phyloP scores from a whole-genome alignment of 2,329 filamentous ascomycete genomes.

The Knufia petricola region DNA sequence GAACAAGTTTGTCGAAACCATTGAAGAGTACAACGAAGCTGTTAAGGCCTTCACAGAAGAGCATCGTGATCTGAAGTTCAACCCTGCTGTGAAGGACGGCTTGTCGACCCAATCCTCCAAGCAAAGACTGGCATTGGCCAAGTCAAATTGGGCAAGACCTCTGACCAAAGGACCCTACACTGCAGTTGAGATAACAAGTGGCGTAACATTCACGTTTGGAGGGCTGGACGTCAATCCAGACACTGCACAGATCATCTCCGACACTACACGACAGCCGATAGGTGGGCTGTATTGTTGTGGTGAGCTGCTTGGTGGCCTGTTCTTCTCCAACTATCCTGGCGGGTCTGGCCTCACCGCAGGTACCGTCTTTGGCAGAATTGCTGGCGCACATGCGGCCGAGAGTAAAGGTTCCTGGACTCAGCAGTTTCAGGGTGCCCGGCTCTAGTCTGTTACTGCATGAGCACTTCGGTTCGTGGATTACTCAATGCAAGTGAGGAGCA shows the following conservation, averaged over 20 bases:
- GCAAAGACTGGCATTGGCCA: slow-evolving; percentile 40
- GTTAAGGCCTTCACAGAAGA: slow-evolving; percentile 40
- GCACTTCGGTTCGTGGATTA: too few relatives aligned
- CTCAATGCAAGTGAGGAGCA: too few relatives aligned
- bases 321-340: slow-evolving; percentile 54
- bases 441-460: too few relatives aligned
- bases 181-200: slow-evolving; percentile 55
- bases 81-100: slow-evolving; percentile 53
- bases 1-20: slow-evolving; percentile 41
- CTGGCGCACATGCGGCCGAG: slow-evolving; percentile 29
- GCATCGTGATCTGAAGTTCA: slow-evolving; percentile 40
- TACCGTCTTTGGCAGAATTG: slow-evolving; percentile 43
- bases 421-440: slow-evolving; percentile 2
- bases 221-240: slow-evolving; percentile 49
- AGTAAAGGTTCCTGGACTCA: neutral
- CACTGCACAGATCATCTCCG: slow-evolving; percentile 44
- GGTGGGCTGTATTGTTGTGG: slow-evolving; percentile 51
- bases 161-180: slow-evolving; percentile 49
- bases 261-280: slow-evolving; percentile 31
- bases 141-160: slow-evolving; percentile 58
- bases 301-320: slow-evolving; percentile 57
- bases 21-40: slow-evolving; percentile 50
- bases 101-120: slow-evolving; percentile 49
- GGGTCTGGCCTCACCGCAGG: slow-evolving; percentile 53
- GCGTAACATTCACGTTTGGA: slow-evolving; percentile 61